Evolutionary conservation across 2,329 filamentous ascomycete genomes (phyloP), one percentile per base, ranked within the genome.

Genomic region (Plenodomus lindquistii): DNA sequence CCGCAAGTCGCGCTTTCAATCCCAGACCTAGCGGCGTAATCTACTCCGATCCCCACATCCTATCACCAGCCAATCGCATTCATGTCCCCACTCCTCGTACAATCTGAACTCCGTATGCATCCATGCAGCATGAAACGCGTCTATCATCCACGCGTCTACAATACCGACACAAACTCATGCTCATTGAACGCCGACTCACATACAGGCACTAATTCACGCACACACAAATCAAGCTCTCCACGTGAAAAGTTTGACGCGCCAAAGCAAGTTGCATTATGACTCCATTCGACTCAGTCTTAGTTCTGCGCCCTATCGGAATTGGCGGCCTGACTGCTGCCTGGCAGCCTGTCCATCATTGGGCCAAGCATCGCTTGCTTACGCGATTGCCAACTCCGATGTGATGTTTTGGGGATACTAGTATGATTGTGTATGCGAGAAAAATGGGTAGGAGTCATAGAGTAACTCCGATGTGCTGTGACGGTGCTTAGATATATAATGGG

Each of bases 1-100:
- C 22, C 10, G 6, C 22, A n/a, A n/a, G n/a, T n/a, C n/a, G n/a
- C n/a, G 22, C 22, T 10, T 24, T 24, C 22, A 10, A 10, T 10
- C 5, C 22, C 22, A 24, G 10, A 5, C 5, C 22, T 24, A 24
- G 22, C 22, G 22, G 22, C 22, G 15, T 31, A 46, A 42, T 42
- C 35, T 38, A 47, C 34, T 42, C 44, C 44, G 44, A 47, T 13
- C 21, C 34, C 21, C 9, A n/a, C 22, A 18, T 17, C n/a, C 18
- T 37, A 24, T 16, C 22, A 34, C 35, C 15, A 7, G 13, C 37
- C 18, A 40, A 27, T 36, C 40, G 35, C 8, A 36, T 6, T 24
- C 20, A n/a, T 16, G n/a, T 16, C 5, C 22, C 19, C 8, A 21
- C 29, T 15, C 17, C 21, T 36, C 34, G n/a, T 18, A 21, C 22